Evolutionary conservation across 345 rosid species (phyloP), one percentile per base, ranked within the genome.

Genomic region (Carallia brachiata): DNA sequence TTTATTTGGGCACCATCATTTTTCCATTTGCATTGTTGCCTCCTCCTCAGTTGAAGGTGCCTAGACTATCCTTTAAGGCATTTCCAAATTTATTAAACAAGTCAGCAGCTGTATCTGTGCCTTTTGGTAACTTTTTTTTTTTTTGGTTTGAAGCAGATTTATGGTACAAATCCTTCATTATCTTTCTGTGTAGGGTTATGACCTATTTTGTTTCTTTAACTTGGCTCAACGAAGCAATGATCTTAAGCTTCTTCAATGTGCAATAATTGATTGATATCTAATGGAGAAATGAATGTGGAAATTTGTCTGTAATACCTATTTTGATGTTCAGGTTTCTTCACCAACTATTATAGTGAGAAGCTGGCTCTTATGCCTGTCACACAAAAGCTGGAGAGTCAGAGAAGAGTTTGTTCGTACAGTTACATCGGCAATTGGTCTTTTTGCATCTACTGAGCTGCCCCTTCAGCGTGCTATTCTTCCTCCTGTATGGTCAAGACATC

Each of bases 391-490:
- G 99, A 89, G 99, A 80, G 87, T 95, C 17, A 78, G 99, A 52
- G 97, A 95, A 79, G 98, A 95, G 84, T 95, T 95, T 82, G 90
- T 93, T 2, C 88, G 96, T 61, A 95, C 99, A 61, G 97, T 95
- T 37, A 92, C 98, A 32, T 90, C 98, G 1, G 94, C 98, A 1
- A 92, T 90, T 66, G 79, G 85, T 82, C 98, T 95, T 83, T 92
- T 95, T 74, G 84, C 92, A 28, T 83, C 99, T 39, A 92, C 98
- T 1, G 99, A 95, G 78, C 96, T 95, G 69, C 92, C 99, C 56
- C 96, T 95, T 69, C 99, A 95, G 73, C 88, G 99, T 67, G 96
- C 89, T 66, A 92, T 95, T 72, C 97, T 95, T 71, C 91, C 99
- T 69, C 87, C 94, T 65, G 99, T 92, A 89, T 73, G 79, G 69